phyloP scores from a whole-genome alignment of 257 asterid species.

The Verbascum thapsus region DNA sequence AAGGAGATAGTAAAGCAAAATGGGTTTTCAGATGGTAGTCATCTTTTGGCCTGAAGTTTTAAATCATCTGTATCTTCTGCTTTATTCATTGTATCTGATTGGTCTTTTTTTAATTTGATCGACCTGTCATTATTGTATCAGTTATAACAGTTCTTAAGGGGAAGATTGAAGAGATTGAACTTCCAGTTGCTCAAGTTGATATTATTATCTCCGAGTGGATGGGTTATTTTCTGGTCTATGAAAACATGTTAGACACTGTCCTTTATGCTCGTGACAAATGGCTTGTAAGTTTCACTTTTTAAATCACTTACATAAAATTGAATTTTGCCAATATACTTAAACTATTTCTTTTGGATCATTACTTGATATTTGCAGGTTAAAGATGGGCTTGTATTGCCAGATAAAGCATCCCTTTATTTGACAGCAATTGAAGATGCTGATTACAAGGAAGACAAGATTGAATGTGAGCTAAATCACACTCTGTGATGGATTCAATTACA shows the following conservation, averaged over 20 bases:
- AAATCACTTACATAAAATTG: too few species aligned
- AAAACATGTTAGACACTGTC: slow-evolving; percentile 88
- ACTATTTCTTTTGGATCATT: background rate
- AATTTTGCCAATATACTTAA: background rate
- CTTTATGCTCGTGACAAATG: slow-evolving; percentile 94
- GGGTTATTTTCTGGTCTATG: slow-evolving; percentile 90
- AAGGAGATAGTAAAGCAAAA: slow-evolving; percentile 72
- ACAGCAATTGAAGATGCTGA: slow-evolving; percentile 99
- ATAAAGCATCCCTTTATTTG: slow-evolving; percentile 79
- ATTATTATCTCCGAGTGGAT: slow-evolving; percentile 96
- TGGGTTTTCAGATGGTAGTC: slow-evolving; percentile 76
- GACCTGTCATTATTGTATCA: slow-evolving; percentile 35
- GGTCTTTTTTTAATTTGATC: background rate
- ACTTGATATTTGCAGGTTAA: slow-evolving; percentile 47
- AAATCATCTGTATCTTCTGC: slow-evolving; percentile 8
- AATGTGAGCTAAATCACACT: slow-evolving; percentile 58
- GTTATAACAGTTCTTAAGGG: slow-evolving; percentile 91
- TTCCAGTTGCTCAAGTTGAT: slow-evolving; percentile 93
- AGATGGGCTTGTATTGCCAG: slow-evolving; percentile 85
- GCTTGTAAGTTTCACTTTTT: slow-evolving; percentile 58
- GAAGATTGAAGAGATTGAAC: slow-evolving; percentile 93
- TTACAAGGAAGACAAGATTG: slow-evolving; percentile 94
- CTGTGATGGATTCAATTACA: slow-evolving; percentile 20
- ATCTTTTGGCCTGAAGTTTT: slow-evolving; percentile 10
- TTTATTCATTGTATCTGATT: slow-evolving; percentile 15